These are phyloP conservation scores for Drechslerella dactyloides DNA, from an alignment of 2,329 filamentous ascomycete genomes.

Conservation along the genomic window DNA sequence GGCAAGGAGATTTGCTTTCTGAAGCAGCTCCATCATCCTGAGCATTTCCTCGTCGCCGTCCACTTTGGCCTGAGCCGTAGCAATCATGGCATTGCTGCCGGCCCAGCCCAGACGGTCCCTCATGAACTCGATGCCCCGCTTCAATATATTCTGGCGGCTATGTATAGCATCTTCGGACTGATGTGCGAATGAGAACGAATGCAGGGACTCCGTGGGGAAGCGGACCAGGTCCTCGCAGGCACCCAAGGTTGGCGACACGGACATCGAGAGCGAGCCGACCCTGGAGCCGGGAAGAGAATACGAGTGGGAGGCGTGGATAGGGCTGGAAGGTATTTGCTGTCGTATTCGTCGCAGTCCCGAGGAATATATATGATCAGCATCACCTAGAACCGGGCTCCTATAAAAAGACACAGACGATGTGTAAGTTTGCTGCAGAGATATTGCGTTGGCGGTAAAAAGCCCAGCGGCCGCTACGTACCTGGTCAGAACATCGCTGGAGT, in stretches of 20 bases:
- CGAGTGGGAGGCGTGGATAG: conserved; percentile 58
- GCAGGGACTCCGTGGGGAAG: conserved; percentile 90
- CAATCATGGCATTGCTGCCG: conserved; percentile 74
- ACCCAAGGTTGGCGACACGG: conserved; percentile 70
- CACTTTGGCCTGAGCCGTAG: conserved; percentile 80
- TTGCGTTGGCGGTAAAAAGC: conserved; percentile 52
- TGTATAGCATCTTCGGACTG: conserved; percentile 92
- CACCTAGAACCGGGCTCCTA: conserved; percentile 80
- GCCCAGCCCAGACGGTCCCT: conserved; percentile 87
- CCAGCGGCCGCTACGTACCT: conserved; percentile 68
- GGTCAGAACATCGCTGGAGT: conserved; percentile 72
- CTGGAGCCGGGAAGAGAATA: conserved; percentile 70
- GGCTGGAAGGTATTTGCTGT: conserved; percentile 68
- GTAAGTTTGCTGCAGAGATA: conserved; percentile 52
- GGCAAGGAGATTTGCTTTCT: conserved; percentile 75
- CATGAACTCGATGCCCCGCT: conserved; percentile 95
- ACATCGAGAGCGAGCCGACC: conserved; percentile 68
- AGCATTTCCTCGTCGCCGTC: conserved; percentile 85
- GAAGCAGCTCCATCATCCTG: conserved; percentile 85
- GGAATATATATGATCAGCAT: conserved; percentile 82
- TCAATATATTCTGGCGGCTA: conserved; percentile 88
- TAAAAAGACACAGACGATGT: conserved; percentile 53
- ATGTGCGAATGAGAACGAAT: conserved; percentile 97
- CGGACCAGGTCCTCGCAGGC: conserved; percentile 87
- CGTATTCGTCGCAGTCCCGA: conserved; percentile 92